phyloP scores from a whole-genome alignment of 2,329 filamentous ascomycete species.

The Colletotrichum cereale region DNA sequence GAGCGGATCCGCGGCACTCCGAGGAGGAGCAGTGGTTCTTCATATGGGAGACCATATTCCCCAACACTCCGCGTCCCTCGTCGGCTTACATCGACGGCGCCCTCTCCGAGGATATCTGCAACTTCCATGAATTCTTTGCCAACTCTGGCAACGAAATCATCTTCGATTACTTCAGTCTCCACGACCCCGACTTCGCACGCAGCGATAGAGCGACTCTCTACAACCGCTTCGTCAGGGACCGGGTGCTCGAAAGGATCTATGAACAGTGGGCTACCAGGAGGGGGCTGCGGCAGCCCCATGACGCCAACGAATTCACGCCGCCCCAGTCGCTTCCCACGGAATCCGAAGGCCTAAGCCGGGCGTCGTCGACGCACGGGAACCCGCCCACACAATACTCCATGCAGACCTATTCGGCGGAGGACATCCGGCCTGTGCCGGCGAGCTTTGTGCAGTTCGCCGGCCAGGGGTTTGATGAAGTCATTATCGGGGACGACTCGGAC shows the following conservation, averaged over 20 bases:
- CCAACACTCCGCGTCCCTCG: constrained; percentile 39
- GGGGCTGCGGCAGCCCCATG: constrained; percentile 9
- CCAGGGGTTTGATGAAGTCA: not conserved
- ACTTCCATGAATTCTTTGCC: constrained; percentile 18
- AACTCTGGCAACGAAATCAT: constrained; percentile 8
- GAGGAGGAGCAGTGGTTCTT: constrained; percentile 48
- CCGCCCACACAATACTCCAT: not conserved
- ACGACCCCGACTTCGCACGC: not conserved
- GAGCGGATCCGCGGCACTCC: constrained; percentile 38
- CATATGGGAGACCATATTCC: constrained; percentile 47
- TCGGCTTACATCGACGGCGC: constrained; percentile 44
- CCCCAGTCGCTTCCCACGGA: constrained; percentile 24
- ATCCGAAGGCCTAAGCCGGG: constrained; percentile 17
- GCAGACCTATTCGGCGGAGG: constrained; percentile 1
- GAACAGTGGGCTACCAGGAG: constrained; percentile 21
- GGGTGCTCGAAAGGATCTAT: constrained; percentile 22
- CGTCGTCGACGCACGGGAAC: not conserved
- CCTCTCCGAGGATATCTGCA: constrained; percentile 30
- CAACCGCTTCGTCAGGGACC: constrained; percentile 8
- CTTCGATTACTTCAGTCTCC: not conserved
- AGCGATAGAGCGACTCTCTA: not conserved
- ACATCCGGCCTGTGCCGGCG: constrained; percentile 10
- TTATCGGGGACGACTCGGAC: not conserved
- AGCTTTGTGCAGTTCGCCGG: not conserved
- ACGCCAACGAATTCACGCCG: constrained; percentile 5